Conservation (phyloP, 2,329 filamentous ascomycete species). For the Xylariaceae sp. region DNA sequence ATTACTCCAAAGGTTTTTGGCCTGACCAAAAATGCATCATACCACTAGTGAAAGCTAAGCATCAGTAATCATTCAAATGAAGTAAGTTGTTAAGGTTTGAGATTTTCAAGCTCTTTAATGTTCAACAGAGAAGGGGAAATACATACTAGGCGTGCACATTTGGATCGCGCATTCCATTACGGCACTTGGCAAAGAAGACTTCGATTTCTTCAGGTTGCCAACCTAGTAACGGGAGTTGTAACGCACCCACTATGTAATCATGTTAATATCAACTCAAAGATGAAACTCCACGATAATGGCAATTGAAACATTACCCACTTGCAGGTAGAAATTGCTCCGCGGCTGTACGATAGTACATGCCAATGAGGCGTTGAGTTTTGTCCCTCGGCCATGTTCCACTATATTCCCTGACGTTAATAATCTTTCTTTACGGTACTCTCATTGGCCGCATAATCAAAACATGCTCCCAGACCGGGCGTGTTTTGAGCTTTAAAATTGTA, state of each 20-base stretch:
- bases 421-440: too few species aligned
- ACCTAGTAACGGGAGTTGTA: constrained; percentile 37
- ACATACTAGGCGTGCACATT: constrained; percentile 29
- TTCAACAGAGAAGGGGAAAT: background rate
- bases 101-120: background rate
- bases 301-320: constrained; percentile 16
- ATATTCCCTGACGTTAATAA: too few species aligned
- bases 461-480: too few species aligned
- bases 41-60: constrained; percentile 16
- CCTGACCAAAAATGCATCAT: constrained; percentile 43
- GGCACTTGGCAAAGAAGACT: constrained; percentile 26
- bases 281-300: background rate
- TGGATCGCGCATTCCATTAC: constrained; percentile 26
- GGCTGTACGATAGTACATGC: constrained; percentile 39
- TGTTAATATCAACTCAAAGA: background rate
- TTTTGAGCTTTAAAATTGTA: too few species aligned
- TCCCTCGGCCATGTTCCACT: constrained; percentile 27
- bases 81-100: background rate
- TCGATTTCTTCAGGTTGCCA: constrained; percentile 30
- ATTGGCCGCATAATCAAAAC: too few species aligned
- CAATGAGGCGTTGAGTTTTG: constrained; percentile 35
- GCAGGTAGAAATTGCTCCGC: constrained; percentile 40
- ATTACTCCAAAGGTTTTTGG: constrained; percentile 32
- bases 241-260: constrained; percentile 28
- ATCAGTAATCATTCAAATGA: constrained; percentile 12